Evolutionary conservation across 192 early-diverging fungal species (phyloP), one percentile per base, ranked within the genome.

Genomic region (Coemansia furcata): DNA sequence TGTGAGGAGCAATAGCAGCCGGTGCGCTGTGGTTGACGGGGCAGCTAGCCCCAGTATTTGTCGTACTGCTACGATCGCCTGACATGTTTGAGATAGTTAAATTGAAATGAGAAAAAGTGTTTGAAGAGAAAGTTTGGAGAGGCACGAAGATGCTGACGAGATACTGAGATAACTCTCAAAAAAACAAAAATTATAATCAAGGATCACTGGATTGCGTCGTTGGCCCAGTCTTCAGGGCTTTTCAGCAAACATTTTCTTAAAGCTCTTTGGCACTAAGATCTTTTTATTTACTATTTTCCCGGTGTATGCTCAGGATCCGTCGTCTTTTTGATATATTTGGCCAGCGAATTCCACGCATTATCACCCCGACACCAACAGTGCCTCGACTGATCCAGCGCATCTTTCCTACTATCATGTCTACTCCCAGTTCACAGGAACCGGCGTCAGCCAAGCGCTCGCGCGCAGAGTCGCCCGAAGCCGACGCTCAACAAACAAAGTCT

Each of bases 21-120:
- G 54, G 14, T 33, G 54, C 54, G 15, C n/a, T 17, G 47, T 77
- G 74, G 23, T 77, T 66, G 6, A 77, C 69, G 0, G 74, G 74
- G 21, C 74, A 76, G 15, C 61, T 62, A 21, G 50, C 7, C 12
- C 21, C n/a, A 5, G 19, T 10, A 0, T 14, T 39, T 19, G 55
- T 33, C 19, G n/a, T 43, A n/a, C 26, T 50, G 52, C 40, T 66
- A 49, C 49, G 19, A 29, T 52, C 35, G 40, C 11, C 14, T 38
- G 59, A 38, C 37, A 35, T 33, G 44, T 30, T 36, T 49, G 19
- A 21, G 10, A 10, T 21, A 14, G 9, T 14, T 10, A 10, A 32
- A 61, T 30, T 9, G 21, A 60, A 35, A 59, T 23, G 6, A 29
- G 52, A 42, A n/a, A 11, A 62, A 14, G 30, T n/a, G 43, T 3